Evolutionary conservation across 352 stramenopile genomes (phyloP), one percentile per base, ranked within the genome.

Genomic region (Globisporangium megalacanthum): DNA sequence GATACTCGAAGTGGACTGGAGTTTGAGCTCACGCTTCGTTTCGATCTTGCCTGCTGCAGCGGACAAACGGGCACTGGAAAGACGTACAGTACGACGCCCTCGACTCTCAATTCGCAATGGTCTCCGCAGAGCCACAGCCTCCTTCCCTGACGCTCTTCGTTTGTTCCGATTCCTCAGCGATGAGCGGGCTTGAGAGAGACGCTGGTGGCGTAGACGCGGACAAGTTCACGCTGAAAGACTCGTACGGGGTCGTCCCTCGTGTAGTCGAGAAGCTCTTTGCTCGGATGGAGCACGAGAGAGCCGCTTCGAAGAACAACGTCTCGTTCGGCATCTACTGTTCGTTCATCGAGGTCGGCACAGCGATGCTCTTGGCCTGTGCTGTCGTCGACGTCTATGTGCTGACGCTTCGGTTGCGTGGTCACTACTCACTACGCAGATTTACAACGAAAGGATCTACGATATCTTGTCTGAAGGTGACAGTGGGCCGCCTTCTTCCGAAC

Each of bases 401-500:
- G 25, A 29, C 25, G 25, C 25, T 29, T 29, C 25, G 25, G 1
- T 29, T 29, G 25, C 25, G 25, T 29, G 1, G 25, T 33, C 4
- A 49, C 41, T 60, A 13, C 14, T 36, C 17, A 13, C 25, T 42
- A n/a, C 25, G 31, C 48, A 89, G 82, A 89, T 92, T 35, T 85
- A 86, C 70, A 89, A 89, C 52, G 82, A 92, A 47, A 85, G 79
- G 46, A 86, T 92, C 42, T 92, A 83, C 51, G 79, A 92, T 53
- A 75, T 92, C 33, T 60, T 91, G 5, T 72, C 73, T 2, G 54
- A 61, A 14, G 69, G 76, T 10, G 5, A 20, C 4, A n/a, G 17
- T 17, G 9, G 25, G 13, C 11, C 58, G 13, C 11, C 58, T 10
- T 33, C 42, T 31, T 5, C 41, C 25, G 11, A 9, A 49, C 29